A percentile compares a stretch with the other conserved stretches of the same genome.
Evolutionary conservation across 108 stramenopile species (phyloP).

Genomic region (Cyclotella kingstonii): DNA sequence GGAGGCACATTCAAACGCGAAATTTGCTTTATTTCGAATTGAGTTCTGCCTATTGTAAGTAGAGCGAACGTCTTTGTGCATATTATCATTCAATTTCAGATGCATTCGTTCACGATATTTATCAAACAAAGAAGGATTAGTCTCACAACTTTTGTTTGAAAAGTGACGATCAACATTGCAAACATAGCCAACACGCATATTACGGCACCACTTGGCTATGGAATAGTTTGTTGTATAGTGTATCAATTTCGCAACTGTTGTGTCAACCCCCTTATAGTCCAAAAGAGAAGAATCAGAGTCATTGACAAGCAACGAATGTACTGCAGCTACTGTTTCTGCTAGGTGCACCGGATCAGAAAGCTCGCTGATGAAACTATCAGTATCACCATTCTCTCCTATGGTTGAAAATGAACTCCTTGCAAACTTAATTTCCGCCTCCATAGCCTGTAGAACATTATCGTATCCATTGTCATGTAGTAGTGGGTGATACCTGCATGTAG

Average conservation of each 20-base stretch:
- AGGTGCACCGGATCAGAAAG: slow-evolving; percentile 16
- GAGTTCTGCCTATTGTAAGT: background rate
- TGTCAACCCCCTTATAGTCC: background rate
- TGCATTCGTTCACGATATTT: slow-evolving; percentile 15
- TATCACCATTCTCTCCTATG: background rate
- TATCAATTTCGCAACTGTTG: slow-evolving; percentile 17
- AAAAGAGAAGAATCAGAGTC: background rate
- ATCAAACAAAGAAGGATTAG: slow-evolving; percentile 22
- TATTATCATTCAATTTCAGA: background rate
- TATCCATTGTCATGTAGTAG: slow-evolving; percentile 10
- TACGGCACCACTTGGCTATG: slow-evolving; percentile 42
- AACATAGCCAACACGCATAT: background rate
- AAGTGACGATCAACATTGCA: background rate
- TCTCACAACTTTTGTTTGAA: background rate
- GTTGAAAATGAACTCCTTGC: background rate
- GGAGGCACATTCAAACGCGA: slow-evolving; percentile 54
- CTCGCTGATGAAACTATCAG: background rate
- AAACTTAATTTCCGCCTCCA: slow-evolving; percentile 18
- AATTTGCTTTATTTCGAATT: slow-evolving; percentile 27
- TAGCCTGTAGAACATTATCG: slow-evolving; percentile 6
- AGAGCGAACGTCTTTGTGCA: background rate
- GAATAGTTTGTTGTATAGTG: slow-evolving; percentile 36
- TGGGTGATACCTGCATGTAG: slow-evolving; percentile 42
- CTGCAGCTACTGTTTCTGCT: slow-evolving; percentile 17
- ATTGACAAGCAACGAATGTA: slow-evolving; percentile 26